Conservation (phyloP, 2,329 filamentous ascomycete genomes). For the Sarocladium strictum region DNA sequence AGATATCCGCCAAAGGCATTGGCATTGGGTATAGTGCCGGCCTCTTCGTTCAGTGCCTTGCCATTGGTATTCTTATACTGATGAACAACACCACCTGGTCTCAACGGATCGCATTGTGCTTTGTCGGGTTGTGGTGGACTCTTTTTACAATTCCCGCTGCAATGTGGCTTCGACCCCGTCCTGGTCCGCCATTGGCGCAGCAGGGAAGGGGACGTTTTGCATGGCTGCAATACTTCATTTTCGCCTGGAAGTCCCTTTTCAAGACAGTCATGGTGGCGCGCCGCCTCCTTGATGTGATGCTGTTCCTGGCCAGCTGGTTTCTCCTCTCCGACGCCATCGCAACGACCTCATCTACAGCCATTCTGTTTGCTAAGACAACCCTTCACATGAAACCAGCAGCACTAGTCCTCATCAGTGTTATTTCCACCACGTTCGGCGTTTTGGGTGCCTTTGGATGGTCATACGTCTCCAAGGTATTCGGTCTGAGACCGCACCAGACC, state of each 20-base stretch:
- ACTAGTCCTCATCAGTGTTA: conserved; percentile 87
- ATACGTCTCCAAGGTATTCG: conserved; percentile 63
- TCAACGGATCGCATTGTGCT: conserved; percentile 77
- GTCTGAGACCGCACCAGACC: conserved; percentile 73
- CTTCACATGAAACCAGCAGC: conserved; percentile 85
- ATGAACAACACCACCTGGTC: conserved; percentile 77
- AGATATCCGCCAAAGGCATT: conserved; percentile 87
- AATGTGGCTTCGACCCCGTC: conserved; percentile 79
- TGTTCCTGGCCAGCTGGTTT: conserved; percentile 89
- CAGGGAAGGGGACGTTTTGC: conserved; percentile 29
- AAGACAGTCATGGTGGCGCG: conserved; percentile 72
- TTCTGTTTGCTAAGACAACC: conserved; percentile 91
- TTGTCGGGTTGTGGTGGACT: conserved; percentile 90
- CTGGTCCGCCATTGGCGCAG: conserved; percentile 70
- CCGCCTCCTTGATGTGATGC: conserved; percentile 63
- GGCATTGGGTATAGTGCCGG: conserved; percentile 90
- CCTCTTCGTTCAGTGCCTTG: conserved; percentile 67
- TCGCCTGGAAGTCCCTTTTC: conserved; percentile 82
- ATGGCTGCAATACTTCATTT: conserved; percentile 68
- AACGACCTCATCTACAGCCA: conserved; percentile 88
- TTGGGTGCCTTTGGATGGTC: conserved; percentile 88
- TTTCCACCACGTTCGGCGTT: conserved; percentile 78
- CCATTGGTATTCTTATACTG: conserved; percentile 70
- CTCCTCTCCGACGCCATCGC: conserved; percentile 90
- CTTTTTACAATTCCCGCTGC: conserved; percentile 84